A percentile compares a stretch with the other conserved stretches of the same genome.
Evolutionary conservation across 148 eudicot genomes (phyloP).

Genomic region (Chenopodium suecicum): DNA sequence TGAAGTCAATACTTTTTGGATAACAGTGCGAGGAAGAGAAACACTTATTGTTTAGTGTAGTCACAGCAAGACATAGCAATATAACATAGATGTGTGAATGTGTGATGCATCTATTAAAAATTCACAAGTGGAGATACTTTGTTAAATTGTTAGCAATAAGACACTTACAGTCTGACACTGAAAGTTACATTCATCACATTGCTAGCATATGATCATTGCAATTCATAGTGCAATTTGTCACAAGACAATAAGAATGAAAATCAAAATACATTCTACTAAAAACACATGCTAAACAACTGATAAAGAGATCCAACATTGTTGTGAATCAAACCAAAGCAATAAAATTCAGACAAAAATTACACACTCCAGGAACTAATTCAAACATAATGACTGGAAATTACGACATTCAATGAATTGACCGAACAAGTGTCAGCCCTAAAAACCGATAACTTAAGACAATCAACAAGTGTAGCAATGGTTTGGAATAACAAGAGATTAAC

Average conservation of each 20-base stretch:
- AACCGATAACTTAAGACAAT: not conserved
- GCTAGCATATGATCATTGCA: not conserved
- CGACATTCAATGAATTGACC: too few species aligned
- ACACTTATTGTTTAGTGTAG: not conserved
- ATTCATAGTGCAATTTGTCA: not conserved
- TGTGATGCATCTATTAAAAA: not conserved
- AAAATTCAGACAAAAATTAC: not conserved
- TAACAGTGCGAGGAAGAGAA: not conserved
- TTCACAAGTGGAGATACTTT: not conserved
- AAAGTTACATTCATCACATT: not conserved
- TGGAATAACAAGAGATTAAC: too few species aligned
- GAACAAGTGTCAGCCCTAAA: too few species aligned
- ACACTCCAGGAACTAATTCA: not conserved
- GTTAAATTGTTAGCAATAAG: not conserved
- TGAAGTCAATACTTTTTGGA: not conserved
- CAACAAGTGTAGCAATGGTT: too few species aligned
- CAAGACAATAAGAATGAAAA: not conserved
- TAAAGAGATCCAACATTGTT: too few species aligned
- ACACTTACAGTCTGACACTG: not conserved
- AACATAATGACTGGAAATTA: not conserved
- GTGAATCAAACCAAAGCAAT: not conserved
- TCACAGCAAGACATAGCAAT: too few species aligned
- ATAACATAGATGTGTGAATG: too few species aligned
- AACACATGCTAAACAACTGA: not conserved
- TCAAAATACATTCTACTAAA: not conserved